Conservation (phyloP, 805 yeast genomes). For the Metschnikowia orientalis region DNA sequence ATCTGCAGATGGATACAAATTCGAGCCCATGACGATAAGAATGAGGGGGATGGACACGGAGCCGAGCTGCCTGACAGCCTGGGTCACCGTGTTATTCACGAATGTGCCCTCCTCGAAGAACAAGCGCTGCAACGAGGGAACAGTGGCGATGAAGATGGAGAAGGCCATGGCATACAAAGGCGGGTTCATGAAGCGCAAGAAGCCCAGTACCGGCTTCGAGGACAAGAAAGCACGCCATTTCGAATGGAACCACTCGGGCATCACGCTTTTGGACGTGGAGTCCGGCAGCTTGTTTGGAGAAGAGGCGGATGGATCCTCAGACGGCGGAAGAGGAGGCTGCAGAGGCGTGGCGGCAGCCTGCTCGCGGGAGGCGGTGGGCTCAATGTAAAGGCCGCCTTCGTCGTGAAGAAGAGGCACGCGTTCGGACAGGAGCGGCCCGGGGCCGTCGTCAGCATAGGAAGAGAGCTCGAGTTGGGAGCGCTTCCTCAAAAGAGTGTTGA, state of each 20-base stretch:
- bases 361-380: conserved; percentile 2
- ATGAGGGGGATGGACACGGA: conserved; percentile 75
- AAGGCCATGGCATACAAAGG: conserved; percentile 74
- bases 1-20: conserved; percentile 63
- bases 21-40: conserved; percentile 73
- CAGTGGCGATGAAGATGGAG: conserved; percentile 64
- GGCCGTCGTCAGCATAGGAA: conserved; percentile 4
- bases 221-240: conserved; percentile 6
- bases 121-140: conserved; percentile 51
- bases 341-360: too few relatives aligned
- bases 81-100: conserved; percentile 59
- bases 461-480: conserved; percentile 37
- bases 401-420: conserved; percentile 3
- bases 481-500: conserved; percentile 59
- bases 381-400: conserved; percentile 8
- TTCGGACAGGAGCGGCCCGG: conserved; percentile 1
- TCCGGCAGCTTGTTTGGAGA: conserved; percentile 1
- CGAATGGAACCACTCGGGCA: not conserved
- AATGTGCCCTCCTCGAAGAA: conserved; percentile 58
- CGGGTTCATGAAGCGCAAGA: conserved; percentile 63
- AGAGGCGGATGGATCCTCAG: not conserved
- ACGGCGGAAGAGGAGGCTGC: too few relatives aligned
- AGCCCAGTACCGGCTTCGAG: conserved; percentile 15
- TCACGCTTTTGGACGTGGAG: not conserved
- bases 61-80: conserved; percentile 62